Evolutionary conservation across 306 rosid species (phyloP).

Genomic region (Arachis hypogaea): DNA sequence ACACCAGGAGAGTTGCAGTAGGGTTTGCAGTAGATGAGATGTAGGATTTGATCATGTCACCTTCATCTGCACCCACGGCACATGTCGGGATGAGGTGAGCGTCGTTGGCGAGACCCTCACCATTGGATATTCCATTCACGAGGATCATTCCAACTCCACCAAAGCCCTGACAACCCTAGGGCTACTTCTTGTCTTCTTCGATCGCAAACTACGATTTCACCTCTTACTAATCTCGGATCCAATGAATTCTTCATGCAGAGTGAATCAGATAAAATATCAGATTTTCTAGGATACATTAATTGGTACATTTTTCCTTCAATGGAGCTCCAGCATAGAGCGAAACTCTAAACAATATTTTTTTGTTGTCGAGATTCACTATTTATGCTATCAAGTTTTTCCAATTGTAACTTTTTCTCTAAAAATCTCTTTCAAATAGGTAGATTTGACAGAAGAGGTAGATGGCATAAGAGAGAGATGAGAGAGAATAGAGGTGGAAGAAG

Average conservation of each 20-base stretch:
- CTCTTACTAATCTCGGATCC: slow-evolving; percentile 61
- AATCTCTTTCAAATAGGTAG: no score
- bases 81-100: slow-evolving; percentile 84
- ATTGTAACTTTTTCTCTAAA: no score
- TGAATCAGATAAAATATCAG: slow-evolving; percentile 66
- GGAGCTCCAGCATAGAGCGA: slow-evolving; percentile 76
- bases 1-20: slow-evolving; percentile 76
- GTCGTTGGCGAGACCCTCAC: slow-evolving; percentile 86
- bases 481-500: no score
- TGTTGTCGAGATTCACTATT: slow-evolving; percentile 56
- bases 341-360: slow-evolving; percentile 60
- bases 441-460: no score
- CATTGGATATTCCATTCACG: slow-evolving; percentile 74
- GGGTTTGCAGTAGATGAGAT: slow-evolving; percentile 55
- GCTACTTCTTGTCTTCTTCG: slow-evolving; percentile 57
- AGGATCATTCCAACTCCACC: slow-evolving; percentile 93
- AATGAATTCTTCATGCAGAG: slow-evolving; percentile 84
- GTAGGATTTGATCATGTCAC: slow-evolving; percentile 64
- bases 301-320: slow-evolving; percentile 61
- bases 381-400: no score
- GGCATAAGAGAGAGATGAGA: no score
- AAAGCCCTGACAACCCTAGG: slow-evolving; percentile 81
- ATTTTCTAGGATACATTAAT: slow-evolving; percentile 76
- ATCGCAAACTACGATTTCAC: slow-evolving; percentile 82
- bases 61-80: slow-evolving; percentile 76